Evolutionary conservation across 2,329 filamentous ascomycete species (phyloP).

Genomic region (Rosellinia necatrix): DNA sequence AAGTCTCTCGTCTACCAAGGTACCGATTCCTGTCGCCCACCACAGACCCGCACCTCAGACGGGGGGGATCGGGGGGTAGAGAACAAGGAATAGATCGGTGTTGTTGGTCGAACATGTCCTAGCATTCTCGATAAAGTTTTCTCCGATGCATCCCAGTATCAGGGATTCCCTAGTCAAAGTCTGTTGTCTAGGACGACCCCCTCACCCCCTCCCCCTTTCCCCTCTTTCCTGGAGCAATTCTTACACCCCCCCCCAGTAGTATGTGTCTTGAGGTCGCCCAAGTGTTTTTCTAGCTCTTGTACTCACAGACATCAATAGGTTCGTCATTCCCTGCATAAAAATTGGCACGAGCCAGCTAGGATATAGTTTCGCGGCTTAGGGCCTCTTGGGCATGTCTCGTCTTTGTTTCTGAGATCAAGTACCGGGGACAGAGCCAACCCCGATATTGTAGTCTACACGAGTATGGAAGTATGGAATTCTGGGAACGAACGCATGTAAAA

Average conservation of each 20-base stretch:
- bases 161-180: neutral
- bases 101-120: neutral
- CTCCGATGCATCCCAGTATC: neutral
- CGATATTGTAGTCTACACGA: neutral
- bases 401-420: no score
- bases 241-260: neutral
- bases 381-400: no score
- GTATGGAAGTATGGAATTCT: neutral
- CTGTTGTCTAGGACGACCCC: neutral
- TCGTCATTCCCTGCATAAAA: neutral
- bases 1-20: neutral
- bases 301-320: neutral
- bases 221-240: no score
- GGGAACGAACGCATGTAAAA: no score
- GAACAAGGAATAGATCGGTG: neutral
- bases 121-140: slow-evolving; percentile 11
- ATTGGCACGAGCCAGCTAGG: neutral
- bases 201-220: neutral
- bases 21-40: neutral
- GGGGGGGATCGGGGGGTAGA: neutral
- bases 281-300: neutral
- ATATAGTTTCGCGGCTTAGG: no score
- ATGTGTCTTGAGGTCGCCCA: neutral
- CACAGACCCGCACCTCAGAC: neutral
- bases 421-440: neutral